These are phyloP conservation scores for Colletotrichum tamarilloi DNA, from an alignment of 2,329 filamentous ascomycete species.

Conservation along the genomic window DNA sequence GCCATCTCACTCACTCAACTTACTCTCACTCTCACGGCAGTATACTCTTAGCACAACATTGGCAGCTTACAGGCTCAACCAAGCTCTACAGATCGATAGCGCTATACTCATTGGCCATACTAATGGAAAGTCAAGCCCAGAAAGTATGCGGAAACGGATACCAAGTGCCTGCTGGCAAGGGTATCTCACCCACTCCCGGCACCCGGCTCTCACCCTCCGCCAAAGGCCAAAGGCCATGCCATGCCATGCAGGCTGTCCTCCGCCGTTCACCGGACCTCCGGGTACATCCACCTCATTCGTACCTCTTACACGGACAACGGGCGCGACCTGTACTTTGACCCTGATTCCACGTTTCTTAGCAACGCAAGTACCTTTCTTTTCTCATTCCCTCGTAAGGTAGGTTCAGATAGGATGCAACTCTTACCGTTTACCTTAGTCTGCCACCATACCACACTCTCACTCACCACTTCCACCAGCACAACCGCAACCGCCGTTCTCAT, in stretches of 20 bases:
- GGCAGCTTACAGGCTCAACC: not conserved
- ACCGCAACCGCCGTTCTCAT: slow-evolving; percentile 27
- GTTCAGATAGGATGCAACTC: too few species aligned
- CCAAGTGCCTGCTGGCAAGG: not conserved
- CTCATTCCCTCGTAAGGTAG: not conserved
- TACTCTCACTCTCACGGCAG: not conserved
- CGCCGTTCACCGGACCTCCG: slow-evolving; percentile 30
- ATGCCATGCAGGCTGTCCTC: not conserved
- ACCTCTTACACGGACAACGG: slow-evolving; percentile 2
- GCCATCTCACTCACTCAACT: not conserved
- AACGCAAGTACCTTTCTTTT: not conserved
- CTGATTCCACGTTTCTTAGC: not conserved
- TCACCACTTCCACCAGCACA: not conserved
- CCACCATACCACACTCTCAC: not conserved
- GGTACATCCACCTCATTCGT: slow-evolving; percentile 24
- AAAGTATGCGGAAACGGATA: not conserved
- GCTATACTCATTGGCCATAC: not conserved
- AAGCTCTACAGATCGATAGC: not conserved
- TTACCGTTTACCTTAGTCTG: not conserved
- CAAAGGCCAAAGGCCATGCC: not conserved
- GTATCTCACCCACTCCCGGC: slow-evolving; percentile 20
- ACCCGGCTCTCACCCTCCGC: slow-evolving; percentile 17
- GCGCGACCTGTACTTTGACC: slow-evolving; percentile 1
- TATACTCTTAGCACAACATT: not conserved
- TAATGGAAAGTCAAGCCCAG: not conserved